phyloP scores from a whole-genome alignment of 352 stramenopile species.

The Phytophthora cryptogea region DNA sequence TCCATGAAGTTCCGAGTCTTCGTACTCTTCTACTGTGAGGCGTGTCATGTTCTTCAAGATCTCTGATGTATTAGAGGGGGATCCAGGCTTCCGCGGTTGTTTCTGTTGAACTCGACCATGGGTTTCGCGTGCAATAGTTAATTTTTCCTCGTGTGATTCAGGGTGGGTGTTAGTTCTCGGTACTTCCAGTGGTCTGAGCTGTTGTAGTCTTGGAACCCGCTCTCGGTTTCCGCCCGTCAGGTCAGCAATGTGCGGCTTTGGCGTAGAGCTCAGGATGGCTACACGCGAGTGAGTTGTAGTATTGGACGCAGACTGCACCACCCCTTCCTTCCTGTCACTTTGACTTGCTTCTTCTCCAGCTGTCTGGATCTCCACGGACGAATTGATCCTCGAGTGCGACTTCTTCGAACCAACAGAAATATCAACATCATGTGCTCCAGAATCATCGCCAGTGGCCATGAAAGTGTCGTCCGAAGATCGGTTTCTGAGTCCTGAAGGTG shows the following conservation, averaged over 20 bases:
- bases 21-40: conserved; percentile 51
- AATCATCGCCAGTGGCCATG: neutral
- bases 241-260: conserved; percentile 12
- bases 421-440: neutral
- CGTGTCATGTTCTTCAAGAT: conserved; percentile 22
- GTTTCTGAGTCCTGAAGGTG: neutral
- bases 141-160: conserved; percentile 10
- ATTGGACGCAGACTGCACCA: neutral
- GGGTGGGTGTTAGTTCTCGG: conserved; percentile 13
- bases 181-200: conserved; percentile 21
- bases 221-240: conserved; percentile 13
- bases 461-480: conserved; percentile 5
- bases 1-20: conserved; percentile 57
- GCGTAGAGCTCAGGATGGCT: conserved; percentile 21
- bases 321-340: neutral
- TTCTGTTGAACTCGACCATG: conserved; percentile 13
- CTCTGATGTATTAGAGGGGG: conserved; percentile 7
- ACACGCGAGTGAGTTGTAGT: conserved; percentile 1
- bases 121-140: conserved; percentile 3
- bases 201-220: conserved; percentile 12
- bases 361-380: conserved; percentile 1
- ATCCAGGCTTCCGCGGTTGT: conserved; percentile 3
- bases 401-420: neutral
- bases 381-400: neutral
- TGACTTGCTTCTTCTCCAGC: conserved; percentile 4